These are phyloP conservation scores for Hypoxylon sp. DNA, from an alignment of 2,329 filamentous ascomycete genomes.

Conservation along the genomic window DNA sequence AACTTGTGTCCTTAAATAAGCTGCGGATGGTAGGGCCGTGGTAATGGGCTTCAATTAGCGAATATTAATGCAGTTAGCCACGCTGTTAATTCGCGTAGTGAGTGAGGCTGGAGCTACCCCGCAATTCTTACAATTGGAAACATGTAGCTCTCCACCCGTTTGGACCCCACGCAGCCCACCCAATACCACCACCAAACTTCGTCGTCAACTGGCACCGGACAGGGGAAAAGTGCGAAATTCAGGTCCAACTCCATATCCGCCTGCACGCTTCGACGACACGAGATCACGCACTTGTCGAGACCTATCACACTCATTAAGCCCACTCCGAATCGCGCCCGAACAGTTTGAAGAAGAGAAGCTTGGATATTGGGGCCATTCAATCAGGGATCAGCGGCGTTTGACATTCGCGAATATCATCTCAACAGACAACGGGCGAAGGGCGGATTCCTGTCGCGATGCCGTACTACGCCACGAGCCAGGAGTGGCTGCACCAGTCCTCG, in stretches of 20 bases:
- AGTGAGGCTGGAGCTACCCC: conserved; percentile 38
- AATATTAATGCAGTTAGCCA: conserved; percentile 9
- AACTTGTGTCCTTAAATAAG: too few relatives aligned
- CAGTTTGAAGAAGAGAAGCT: too few relatives aligned
- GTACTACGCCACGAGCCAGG: conserved; percentile 82
- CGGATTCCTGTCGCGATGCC: conserved; percentile 69
- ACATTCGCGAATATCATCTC: background rate
- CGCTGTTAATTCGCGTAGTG: background rate
- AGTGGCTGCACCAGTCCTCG: conserved; percentile 90
- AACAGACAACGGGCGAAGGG: background rate
- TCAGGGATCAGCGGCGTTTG: background rate
- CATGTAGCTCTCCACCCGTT: conserved; percentile 11
- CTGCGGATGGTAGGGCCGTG: too few relatives aligned
- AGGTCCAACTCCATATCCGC: conserved; percentile 10
- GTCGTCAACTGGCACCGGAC: conserved; percentile 25
- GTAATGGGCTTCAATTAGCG: background rate
- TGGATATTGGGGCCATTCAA: too few relatives aligned
- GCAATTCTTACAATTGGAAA: conserved; percentile 11
- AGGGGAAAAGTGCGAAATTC: conserved; percentile 36
- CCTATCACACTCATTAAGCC: background rate
- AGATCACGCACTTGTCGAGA: conserved; percentile 5
- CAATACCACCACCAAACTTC: conserved; percentile 27
- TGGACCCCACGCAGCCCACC: conserved; percentile 23
- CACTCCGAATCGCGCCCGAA: background rate
- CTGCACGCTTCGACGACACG: conserved; percentile 14